Base-by-base conservation (phyloP, 208 protist genomes). In the Wallacemonas sp. region DNA sequence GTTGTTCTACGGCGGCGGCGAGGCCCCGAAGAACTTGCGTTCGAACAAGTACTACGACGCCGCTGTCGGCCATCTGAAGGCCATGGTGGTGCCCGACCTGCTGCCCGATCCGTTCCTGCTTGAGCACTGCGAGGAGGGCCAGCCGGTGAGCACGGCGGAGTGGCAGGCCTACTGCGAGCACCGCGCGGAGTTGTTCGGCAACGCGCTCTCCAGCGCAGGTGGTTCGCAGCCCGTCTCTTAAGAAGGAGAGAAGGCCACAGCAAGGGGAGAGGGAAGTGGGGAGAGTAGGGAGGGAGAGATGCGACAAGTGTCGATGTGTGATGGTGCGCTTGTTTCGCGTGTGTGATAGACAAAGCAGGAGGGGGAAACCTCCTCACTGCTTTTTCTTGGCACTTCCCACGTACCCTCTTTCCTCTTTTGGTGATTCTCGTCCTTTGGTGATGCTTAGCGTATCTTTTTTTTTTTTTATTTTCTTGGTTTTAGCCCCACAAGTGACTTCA, bases 41-140 rank as follows among this genome's bases (percentile, higher is more conserved):
- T 3, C 41, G 20, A 61, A 72, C 48, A 59, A 76, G 22, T 42
- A 61, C 54, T 87, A 62, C 62, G 39, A 28, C 0, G 61, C 63
- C 14, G 81, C 77, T 29, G 36, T 31, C 25, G 54, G 71, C 20
- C 68, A 63, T 3, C 25, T 84, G 44, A 57, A 70, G 11, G 61
- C 66, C 14, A 70, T 52, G 12, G 75, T 82, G 32, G n/a, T 81
- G 11, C 81, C 81, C 16, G 68, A 84, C 57, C 36, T 87, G 32
- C 66, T 87, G 46, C 50, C 74, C 18, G 81, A 87, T 42, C 48
- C 65, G 8, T 81, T 87, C 38, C 20, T 87, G 25, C 63, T 81
- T 1, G 22, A 61, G 20, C 36, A 86, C 45, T 33, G 69, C 2
- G 41, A 76, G 38, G 76, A 79, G 36, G 65, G 69, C 1, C 3